These are phyloP conservation scores for Didymella pinodella DNA, from an alignment of 2,329 filamentous ascomycete species.

Conservation along the genomic window DNA sequence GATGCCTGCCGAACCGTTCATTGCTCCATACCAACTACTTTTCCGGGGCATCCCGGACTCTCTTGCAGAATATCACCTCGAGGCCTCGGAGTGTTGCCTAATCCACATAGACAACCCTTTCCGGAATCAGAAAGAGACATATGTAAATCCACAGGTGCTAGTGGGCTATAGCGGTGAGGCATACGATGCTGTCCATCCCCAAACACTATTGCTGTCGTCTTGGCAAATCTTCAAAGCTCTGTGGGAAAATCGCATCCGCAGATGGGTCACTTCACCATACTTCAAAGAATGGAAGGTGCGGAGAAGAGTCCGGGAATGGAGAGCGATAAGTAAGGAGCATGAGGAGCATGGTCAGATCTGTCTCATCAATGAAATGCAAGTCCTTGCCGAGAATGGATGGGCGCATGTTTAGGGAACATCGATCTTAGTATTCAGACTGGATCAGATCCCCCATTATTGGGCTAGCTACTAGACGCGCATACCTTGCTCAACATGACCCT, in stretches of 20 bases:
- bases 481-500: no score
- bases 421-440: no score
- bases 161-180: neutral
- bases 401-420: neutral
- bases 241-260: conserved; percentile 1
- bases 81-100: neutral
- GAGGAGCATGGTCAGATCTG: neutral
- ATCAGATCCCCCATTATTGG: no score
- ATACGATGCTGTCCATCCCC: neutral
- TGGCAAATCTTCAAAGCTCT: neutral
- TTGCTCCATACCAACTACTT: neutral
- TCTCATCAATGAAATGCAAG: neutral
- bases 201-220: neutral
- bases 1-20: neutral
- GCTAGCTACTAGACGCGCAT: no score
- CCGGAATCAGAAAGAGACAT: neutral
- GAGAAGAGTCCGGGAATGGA: neutral
- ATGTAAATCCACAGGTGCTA: neutral
- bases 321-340: neutral
- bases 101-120: neutral
- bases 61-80: neutral
- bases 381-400: neutral
- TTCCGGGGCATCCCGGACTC: neutral
- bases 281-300: neutral
- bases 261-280: neutral